phyloP scores from a whole-genome alignment of 805 yeast genomes.

The Scheffersomyces spartinae region DNA sequence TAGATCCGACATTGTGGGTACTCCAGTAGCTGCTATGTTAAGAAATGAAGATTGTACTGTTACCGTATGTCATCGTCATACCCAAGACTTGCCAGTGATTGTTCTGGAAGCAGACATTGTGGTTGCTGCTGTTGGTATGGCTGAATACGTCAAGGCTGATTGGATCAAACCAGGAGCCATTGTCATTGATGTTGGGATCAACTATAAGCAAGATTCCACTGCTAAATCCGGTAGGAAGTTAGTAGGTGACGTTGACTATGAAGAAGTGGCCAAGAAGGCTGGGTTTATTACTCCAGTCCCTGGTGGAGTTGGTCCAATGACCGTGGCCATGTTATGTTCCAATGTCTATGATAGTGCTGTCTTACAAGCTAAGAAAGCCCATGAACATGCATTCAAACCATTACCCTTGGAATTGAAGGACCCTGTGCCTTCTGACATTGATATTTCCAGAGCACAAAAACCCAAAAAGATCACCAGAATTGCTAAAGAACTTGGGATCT shows the following conservation, averaged over 20 bases:
- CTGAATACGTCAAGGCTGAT: conserved; percentile 75
- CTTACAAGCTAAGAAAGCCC: conserved; percentile 35
- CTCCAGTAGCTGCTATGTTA: conserved; percentile 79
- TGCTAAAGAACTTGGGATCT: conserved; percentile 75
- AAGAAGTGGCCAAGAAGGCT: conserved; percentile 49
- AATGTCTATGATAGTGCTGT: conserved; percentile 78
- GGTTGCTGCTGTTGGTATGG: conserved; percentile 84
- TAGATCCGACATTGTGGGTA: conserved; percentile 92
- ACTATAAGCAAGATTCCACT: conserved; percentile 66
- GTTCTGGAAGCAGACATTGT: conserved; percentile 73
- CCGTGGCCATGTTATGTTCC: conserved; percentile 88
- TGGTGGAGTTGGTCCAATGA: conserved; percentile 99
- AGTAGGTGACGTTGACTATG: conserved; percentile 94
- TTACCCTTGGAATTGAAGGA: conserved; percentile 34
- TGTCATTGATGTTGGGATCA: conserved; percentile 92
- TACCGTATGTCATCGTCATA: conserved; percentile 71
- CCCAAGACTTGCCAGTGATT: conserved; percentile 44
- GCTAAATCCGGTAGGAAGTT: conserved; percentile 70
- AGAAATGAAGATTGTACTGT: conserved; percentile 79
- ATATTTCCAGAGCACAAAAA: conserved; percentile 74
- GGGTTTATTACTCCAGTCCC: conserved; percentile 89
- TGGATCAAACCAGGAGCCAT: conserved; percentile 80
- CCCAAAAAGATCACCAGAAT: conserved; percentile 73
- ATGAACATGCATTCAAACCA: conserved; percentile 40
- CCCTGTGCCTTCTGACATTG: conserved; percentile 90